phyloP scores from a whole-genome alignment of 192 early-diverging fungal species.

The Podila epigama region DNA sequence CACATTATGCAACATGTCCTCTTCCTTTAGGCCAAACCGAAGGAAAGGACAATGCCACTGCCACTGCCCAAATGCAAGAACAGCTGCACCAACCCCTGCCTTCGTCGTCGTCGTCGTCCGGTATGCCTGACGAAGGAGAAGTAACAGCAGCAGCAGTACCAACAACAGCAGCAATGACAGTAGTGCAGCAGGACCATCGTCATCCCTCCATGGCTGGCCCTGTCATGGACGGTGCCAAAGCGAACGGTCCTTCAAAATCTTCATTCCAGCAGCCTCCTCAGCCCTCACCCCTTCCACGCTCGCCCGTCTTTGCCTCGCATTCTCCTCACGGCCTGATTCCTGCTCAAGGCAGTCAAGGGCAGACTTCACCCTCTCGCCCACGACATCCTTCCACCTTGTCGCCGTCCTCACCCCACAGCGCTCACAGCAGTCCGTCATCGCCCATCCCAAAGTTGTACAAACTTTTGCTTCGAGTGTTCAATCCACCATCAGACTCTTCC shows the following conservation, averaged over 20 bases:
- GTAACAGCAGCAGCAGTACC: no score
- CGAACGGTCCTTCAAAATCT: no score
- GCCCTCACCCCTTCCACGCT: not conserved
- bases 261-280: not conserved
- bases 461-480: constrained; percentile 22
- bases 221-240: no score
- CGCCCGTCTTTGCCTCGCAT: not conserved
- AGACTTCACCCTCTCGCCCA: not conserved
- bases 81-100: no score
- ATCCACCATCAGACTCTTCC: constrained; percentile 21
- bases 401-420: not conserved
- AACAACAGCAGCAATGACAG: no score
- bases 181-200: no score
- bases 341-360: not conserved
- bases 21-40: not conserved
- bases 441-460: constrained; percentile 34
- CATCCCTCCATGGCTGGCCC: no score
- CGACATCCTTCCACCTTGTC: not conserved
- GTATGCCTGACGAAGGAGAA: no score
- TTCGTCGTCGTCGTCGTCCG: no score
- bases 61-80: no score
- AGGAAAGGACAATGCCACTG: not conserved
- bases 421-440: not conserved
- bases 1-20: not conserved
- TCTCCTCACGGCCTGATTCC: not conserved